Conservation (phyloP, 1,139 yeast species). For the Petasospora rhodanensis region DNA sequence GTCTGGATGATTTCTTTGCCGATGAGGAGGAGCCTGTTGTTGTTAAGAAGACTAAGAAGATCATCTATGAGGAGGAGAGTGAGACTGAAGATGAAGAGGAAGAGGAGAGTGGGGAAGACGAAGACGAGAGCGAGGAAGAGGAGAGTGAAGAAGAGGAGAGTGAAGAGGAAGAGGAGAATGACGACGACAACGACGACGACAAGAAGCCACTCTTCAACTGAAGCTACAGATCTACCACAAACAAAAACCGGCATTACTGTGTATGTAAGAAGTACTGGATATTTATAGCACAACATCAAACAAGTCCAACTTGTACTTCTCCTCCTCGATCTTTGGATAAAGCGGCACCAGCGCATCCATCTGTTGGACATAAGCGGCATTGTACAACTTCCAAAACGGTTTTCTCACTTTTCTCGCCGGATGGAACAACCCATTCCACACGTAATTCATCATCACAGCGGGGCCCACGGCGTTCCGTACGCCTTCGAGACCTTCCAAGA, state of each 20-base stretch:
- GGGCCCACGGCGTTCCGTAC: conserved; percentile 70
- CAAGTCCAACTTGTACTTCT: conserved; percentile 33
- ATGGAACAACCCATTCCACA: conserved; percentile 88
- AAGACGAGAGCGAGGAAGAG: conserved; percentile 24
- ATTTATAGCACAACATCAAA: conserved; percentile 31
- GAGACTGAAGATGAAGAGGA: conserved; percentile 17
- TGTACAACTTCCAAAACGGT: conserved; percentile 84
- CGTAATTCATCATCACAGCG: conserved; percentile 69
- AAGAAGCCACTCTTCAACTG: neutral
- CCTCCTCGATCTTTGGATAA: conserved; percentile 58
- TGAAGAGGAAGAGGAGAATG: conserved; percentile 11
- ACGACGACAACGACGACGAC: conserved; percentile 2
- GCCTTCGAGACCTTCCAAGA: conserved; percentile 78
- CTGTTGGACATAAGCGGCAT: conserved; percentile 68
- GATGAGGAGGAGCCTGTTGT: conserved; percentile 38
- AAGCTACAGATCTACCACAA: too few relatives aligned
- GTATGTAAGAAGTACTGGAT: too few relatives aligned
- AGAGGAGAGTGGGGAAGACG: conserved; percentile 29
- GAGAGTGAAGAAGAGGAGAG: conserved; percentile 11
- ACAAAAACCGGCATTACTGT: too few relatives aligned
- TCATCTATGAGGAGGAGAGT: conserved; percentile 25
- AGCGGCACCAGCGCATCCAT: conserved; percentile 78
- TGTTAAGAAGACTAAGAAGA: conserved; percentile 27
- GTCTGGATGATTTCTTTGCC: conserved; percentile 82
- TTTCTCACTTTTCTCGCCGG: conserved; percentile 85